These are phyloP conservation scores for Marchantia polymorpha DNA, from an alignment of 225 moss, liverwort and hornwort genomes.

Conservation along the genomic window DNA sequence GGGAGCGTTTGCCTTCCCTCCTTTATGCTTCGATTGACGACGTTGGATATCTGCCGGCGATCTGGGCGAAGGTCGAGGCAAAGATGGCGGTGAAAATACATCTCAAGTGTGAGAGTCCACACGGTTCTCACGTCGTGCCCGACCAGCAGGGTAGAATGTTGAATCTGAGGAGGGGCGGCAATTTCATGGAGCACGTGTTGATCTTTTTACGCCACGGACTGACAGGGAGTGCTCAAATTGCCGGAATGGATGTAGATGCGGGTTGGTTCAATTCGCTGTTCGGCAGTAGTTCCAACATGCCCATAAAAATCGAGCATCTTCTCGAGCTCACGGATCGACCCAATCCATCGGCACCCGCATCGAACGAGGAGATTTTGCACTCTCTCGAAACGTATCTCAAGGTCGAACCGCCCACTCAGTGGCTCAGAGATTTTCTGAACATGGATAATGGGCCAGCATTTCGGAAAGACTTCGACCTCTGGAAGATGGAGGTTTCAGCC, in stretches of 20 bases:
- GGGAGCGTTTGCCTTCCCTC: background rate
- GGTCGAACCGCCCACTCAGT: background rate
- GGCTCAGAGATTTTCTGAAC: constrained; percentile 1
- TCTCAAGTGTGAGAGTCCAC: constrained; percentile 58
- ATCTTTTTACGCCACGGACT: background rate
- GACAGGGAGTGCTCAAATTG: background rate
- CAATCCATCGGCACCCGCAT: background rate
- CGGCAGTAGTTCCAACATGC: background rate
- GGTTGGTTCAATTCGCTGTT: background rate
- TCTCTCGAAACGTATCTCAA: background rate
- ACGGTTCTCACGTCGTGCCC: constrained; percentile 44
- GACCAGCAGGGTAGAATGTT: constrained; percentile 54
- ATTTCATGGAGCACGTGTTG: background rate
- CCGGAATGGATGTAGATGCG: constrained; percentile 2
- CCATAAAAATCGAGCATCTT: background rate
- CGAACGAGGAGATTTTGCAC: background rate
- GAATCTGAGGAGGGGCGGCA: constrained; percentile 10
- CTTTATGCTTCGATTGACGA: constrained; percentile 45
- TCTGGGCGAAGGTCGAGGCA: constrained; percentile 30
- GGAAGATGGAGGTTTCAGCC: background rate
- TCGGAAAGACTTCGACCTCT: constrained; percentile 1
- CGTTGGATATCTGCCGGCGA: constrained; percentile 46
- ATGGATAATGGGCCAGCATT: background rate
- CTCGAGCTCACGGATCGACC: background rate
- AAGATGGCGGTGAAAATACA: constrained; percentile 51